Conservation (phyloP, 768 basidiomycete genomes). For the Calocybe cyanea region DNA sequence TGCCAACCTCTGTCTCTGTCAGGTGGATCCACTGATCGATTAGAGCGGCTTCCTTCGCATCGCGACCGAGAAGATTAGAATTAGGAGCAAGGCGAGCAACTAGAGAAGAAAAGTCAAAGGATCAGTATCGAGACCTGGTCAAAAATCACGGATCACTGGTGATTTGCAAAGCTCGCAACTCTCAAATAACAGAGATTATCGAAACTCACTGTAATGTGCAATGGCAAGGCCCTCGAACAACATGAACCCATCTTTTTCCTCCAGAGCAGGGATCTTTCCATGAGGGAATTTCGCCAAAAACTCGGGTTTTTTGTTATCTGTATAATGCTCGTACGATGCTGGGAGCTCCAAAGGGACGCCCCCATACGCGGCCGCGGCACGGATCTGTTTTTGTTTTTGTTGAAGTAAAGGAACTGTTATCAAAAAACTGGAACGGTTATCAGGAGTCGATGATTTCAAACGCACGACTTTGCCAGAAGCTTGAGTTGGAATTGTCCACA, state of each 20-base stretch:
- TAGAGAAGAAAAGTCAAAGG: slow-evolving; percentile 26
- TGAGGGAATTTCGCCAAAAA: slow-evolving; percentile 73
- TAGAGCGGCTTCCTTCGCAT: slow-evolving; percentile 62
- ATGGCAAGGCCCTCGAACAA: slow-evolving; percentile 79
- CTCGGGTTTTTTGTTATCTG: slow-evolving; percentile 68
- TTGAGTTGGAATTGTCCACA: slow-evolving; percentile 49
- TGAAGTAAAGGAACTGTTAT: too few species aligned
- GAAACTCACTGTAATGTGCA: slow-evolving; percentile 88
- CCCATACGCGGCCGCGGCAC: slow-evolving; percentile 55
- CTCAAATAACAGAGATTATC: too few species aligned
- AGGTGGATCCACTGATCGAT: slow-evolving; percentile 87
- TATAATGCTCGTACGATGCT: slow-evolving; percentile 50
- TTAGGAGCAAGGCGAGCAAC: slow-evolving; percentile 78
- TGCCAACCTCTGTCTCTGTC: slow-evolving; percentile 60
- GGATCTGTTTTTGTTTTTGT: slow-evolving; percentile 37
- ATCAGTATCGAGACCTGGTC: too few species aligned
- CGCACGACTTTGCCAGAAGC: slow-evolving; percentile 46
- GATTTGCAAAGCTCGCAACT: too few species aligned
- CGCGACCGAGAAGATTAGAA: slow-evolving; percentile 68
- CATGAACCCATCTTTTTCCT: slow-evolving; percentile 71
- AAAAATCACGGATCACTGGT: slow-evolving; percentile 3
- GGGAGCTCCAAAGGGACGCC: slow-evolving; percentile 56
- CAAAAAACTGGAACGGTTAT: too few species aligned
- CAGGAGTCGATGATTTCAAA: too few species aligned
- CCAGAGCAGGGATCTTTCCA: slow-evolving; percentile 84